Evolutionary conservation across 2,329 filamentous ascomycete genomes (phyloP).

Genomic region (Monilinia fructigena): DNA sequence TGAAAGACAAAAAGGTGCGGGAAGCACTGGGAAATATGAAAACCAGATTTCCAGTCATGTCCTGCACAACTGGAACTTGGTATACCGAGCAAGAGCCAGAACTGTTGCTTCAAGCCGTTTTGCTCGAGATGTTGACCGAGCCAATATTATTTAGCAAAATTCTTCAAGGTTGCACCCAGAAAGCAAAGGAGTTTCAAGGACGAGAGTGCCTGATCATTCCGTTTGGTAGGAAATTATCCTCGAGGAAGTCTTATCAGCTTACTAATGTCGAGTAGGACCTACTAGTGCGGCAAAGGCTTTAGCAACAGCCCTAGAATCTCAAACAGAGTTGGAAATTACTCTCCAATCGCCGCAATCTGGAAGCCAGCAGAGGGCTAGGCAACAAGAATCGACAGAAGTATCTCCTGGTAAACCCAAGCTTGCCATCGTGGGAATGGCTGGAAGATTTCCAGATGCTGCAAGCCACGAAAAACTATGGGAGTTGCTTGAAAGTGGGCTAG

Average conservation of each 20-base stretch:
- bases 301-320: slow-evolving; percentile 18
- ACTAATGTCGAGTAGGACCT: slow-evolving; percentile 48
- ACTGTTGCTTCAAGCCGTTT: slow-evolving; percentile 27
- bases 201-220: slow-evolving; percentile 49
- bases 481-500: slow-evolving; percentile 69
- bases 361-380: not conserved
- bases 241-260: not conserved
- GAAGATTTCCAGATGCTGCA: slow-evolving; percentile 71
- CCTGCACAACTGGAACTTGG: slow-evolving; percentile 42
- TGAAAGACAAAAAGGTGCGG: slow-evolving; percentile 42
- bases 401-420: slow-evolving; percentile 41
- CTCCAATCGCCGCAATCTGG: not conserved
- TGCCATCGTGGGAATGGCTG: slow-evolving; percentile 81
- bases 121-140: slow-evolving; percentile 52
- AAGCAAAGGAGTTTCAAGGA: slow-evolving; percentile 45
- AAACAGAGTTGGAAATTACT: slow-evolving; percentile 21
- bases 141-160: slow-evolving; percentile 50
- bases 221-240: slow-evolving; percentile 41
- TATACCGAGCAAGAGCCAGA: slow-evolving; percentile 25
- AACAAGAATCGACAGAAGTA: slow-evolving; percentile 18
- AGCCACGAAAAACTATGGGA: slow-evolving; percentile 74
- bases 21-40: slow-evolving; percentile 45
- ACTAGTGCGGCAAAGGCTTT: slow-evolving; percentile 46
- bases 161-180: slow-evolving; percentile 48
- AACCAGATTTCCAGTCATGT: slow-evolving; percentile 52